Conservation (phyloP, 306 rosid species). For the Vigna trinervia region DNA sequence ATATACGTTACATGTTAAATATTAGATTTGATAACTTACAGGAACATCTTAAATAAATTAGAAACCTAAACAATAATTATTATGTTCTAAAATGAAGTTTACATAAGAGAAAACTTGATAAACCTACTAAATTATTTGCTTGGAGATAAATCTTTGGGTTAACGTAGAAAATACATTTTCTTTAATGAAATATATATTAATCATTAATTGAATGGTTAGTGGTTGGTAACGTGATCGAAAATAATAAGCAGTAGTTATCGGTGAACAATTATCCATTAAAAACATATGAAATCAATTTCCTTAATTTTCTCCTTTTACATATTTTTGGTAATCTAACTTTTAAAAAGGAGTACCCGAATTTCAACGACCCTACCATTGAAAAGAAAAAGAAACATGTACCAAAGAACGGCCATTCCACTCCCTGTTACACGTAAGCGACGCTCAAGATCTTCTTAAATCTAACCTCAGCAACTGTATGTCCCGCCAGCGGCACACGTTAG, state of each 20-base stretch:
- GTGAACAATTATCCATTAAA: not conserved
- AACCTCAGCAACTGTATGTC: not conserved
- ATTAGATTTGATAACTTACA: too few species aligned
- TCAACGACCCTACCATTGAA: not conserved
- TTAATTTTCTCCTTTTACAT: too few species aligned
- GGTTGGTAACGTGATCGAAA: not conserved
- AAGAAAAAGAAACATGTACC: not conserved
- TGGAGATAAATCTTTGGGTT: not conserved
- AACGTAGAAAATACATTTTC: not conserved
- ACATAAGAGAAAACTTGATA: too few species aligned
- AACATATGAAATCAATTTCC: not conserved
- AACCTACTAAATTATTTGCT: too few species aligned
- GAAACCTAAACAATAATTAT: too few species aligned
- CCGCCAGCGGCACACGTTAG: conserved; percentile 12
- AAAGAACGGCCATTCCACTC: not conserved
- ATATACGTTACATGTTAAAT: too few species aligned
- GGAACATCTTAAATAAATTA: too few species aligned
- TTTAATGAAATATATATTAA: not conserved
- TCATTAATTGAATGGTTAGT: not conserved
- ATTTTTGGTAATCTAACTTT: not conserved
- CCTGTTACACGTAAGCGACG: not conserved
- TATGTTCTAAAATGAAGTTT: too few species aligned
- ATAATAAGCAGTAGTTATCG: not conserved
- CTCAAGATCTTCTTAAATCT: not conserved
- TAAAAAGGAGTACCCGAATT: not conserved